Conservation (phyloP, 805 yeast species). For the Lipomyces starkeyi region DNA sequence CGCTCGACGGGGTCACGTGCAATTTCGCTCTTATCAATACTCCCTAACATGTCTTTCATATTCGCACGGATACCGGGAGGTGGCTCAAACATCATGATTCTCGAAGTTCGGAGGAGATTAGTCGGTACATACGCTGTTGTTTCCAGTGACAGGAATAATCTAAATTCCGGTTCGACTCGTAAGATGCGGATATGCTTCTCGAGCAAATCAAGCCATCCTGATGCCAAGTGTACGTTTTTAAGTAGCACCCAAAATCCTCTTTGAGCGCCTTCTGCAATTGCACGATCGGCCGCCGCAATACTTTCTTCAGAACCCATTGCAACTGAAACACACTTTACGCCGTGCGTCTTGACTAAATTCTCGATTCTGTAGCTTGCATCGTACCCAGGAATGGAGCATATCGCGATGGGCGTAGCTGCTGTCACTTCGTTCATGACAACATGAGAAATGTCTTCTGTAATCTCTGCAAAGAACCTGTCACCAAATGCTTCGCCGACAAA, state of each 20-base stretch:
- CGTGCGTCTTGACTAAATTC: constrained; percentile 49
- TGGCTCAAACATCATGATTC: constrained; percentile 65
- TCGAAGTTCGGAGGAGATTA: constrained; percentile 60
- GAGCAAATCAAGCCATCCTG: constrained; percentile 63
- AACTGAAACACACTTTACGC: constrained; percentile 49
- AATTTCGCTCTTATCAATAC: constrained; percentile 34
- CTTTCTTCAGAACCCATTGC: constrained; percentile 82
- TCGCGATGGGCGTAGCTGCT: constrained; percentile 51
- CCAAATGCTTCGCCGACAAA: constrained; percentile 21
- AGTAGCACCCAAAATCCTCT: constrained; percentile 73
- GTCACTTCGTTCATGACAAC: constrained; percentile 39
- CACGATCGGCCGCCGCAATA: constrained; percentile 58
- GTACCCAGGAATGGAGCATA: constrained; percentile 64
- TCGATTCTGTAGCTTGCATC: constrained; percentile 69
- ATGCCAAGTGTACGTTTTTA: constrained; percentile 81
- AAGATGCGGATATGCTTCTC: constrained; percentile 54
- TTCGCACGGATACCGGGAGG: constrained; percentile 62
- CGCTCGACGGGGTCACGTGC: constrained; percentile 52
- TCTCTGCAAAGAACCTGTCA: background rate
- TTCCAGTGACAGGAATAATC: constrained; percentile 70
- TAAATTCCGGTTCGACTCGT: constrained; percentile 49
- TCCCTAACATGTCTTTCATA: constrained; percentile 50
- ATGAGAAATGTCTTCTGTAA: constrained; percentile 13
- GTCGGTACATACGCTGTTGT: constrained; percentile 57
- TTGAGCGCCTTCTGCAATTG: constrained; percentile 55